Conservation (phyloP, 179 eudicot species). For the Amaranthus tricolor region DNA sequence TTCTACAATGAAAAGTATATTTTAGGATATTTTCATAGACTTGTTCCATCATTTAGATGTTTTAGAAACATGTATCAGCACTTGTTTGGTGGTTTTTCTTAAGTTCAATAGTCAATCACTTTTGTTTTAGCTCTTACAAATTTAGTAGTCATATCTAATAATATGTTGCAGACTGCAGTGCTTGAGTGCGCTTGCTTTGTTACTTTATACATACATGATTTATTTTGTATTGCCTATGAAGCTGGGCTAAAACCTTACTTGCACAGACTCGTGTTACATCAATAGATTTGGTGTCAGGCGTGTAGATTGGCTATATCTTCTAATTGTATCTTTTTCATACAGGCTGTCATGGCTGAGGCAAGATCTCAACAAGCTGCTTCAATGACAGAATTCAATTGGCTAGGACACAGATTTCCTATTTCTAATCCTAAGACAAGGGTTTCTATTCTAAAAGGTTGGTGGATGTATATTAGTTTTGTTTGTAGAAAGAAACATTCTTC, state of each 20-base stretch:
- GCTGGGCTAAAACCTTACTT: background rate
- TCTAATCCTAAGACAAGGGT: constrained; percentile 95
- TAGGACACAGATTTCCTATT: constrained; percentile 79
- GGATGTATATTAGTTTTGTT: background rate
- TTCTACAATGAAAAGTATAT: background rate
- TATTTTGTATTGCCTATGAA: background rate
- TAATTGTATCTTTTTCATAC: constrained; percentile 25
- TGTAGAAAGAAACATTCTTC: background rate
- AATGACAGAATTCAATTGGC: constrained; percentile 95
- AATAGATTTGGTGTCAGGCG: background rate
- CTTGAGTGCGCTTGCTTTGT: background rate
- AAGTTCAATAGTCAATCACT: background rate
- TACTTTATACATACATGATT: background rate
- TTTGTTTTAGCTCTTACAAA: background rate
- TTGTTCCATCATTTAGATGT: background rate
- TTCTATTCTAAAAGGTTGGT: constrained; percentile 81
- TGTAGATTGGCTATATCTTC: constrained; percentile 4
- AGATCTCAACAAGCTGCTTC: constrained; percentile 99
- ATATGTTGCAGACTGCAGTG: background rate
- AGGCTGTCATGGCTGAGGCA: constrained; percentile 98
- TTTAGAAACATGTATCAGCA: background rate
- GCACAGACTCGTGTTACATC: no score
- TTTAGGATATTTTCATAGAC: background rate
- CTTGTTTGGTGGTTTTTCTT: background rate
- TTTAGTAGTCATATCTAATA: background rate